Percentiles rank a stretch among this genome's conserved stretches.
Evolutionary conservation across 1,284 basidiomycete species (phyloP).

Genomic region (Sporisorium scitamineum): DNA sequence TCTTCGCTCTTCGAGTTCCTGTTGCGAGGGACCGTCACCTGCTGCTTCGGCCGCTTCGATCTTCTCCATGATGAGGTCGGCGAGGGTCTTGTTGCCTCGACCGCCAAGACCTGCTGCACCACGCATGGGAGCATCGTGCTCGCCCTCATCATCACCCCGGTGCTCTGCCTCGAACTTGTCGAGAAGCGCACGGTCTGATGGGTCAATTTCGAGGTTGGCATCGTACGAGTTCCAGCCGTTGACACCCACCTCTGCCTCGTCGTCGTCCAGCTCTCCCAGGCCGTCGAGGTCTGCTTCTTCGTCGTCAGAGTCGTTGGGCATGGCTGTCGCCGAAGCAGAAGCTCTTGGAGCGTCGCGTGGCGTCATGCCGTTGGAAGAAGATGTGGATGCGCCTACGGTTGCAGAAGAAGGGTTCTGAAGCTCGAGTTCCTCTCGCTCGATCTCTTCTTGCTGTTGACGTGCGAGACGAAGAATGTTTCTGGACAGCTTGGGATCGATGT

Average conservation of each 20-base stretch:
- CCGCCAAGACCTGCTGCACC: constrained; percentile 19
- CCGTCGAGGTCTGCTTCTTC: constrained; percentile 60
- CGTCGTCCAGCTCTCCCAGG: constrained; percentile 56
- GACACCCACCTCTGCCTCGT: constrained; percentile 62
- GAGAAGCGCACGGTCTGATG: constrained; percentile 63
- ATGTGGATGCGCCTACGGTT: constrained; percentile 23
- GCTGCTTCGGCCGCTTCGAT: constrained; percentile 74
- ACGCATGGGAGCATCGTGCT: constrained; percentile 30
- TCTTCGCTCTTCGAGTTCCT: constrained; percentile 38
- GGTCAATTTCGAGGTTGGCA: constrained; percentile 64
- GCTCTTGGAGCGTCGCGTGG: constrained; percentile 63
- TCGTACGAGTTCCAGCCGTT: constrained; percentile 57
- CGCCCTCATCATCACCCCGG: constrained; percentile 25
- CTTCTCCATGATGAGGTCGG: constrained; percentile 95
- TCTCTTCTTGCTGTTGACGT: constrained; percentile 90
- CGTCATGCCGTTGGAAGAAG: constrained; percentile 63
- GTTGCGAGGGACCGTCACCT: constrained; percentile 27
- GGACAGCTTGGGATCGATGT: constrained; percentile 77
- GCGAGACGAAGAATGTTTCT: constrained; percentile 92
- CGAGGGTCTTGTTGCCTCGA: constrained; percentile 73
- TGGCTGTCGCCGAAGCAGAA: constrained; percentile 31
- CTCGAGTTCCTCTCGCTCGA: constrained; percentile 67
- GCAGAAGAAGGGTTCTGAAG: constrained; percentile 32
- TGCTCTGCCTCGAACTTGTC: constrained; percentile 60
- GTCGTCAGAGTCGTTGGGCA: constrained; percentile 72